Percentiles rank a stretch among this genome's conserved stretches.
phyloP scores from a whole-genome alignment of 2,329 filamentous ascomycete species.

The Penicillium rolfsii region DNA sequence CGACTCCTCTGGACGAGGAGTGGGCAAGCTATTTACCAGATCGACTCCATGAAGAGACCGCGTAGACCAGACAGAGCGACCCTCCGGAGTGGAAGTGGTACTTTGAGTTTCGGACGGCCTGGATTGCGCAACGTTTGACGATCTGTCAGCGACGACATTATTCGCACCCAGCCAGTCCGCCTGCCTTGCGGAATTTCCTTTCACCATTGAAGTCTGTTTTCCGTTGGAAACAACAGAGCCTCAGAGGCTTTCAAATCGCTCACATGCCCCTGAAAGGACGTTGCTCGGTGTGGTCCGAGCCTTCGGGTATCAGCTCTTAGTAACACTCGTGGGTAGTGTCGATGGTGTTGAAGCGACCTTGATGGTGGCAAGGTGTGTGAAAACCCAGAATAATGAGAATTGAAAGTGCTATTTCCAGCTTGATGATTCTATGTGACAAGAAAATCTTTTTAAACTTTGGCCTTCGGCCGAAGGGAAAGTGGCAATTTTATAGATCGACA shows the following conservation, averaged over 20 bases:
- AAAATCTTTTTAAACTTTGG: not conserved
- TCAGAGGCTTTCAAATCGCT: not conserved
- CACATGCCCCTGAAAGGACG: not conserved
- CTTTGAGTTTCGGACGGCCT: not conserved
- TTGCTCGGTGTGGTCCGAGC: not conserved
- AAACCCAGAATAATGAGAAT: not conserved
- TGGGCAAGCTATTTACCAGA: slow-evolving; percentile 3
- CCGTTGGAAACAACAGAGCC: not conserved
- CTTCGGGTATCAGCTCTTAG: not conserved
- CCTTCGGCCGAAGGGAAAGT: not conserved
- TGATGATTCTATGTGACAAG: not conserved
- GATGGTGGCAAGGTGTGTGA: not conserved
- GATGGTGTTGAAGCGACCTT: not conserved
- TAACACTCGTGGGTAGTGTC: not conserved
- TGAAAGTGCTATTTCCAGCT: not conserved
- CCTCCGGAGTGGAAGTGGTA: not conserved
- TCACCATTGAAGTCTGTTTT: slow-evolving; percentile 2
- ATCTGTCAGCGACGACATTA: not conserved
- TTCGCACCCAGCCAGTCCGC: not conserved
- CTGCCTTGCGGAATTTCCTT: not conserved
- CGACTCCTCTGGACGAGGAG: slow-evolving; percentile 5
- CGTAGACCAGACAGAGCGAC: not conserved
- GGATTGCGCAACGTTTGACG: not conserved
- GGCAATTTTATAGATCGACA: not conserved
- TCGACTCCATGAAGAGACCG: not conserved